Percentiles rank a stretch among this genome's conserved stretches.
Evolutionary conservation across 306 rosid genomes (phyloP).

Genomic region (Alnus glutinosa): DNA sequence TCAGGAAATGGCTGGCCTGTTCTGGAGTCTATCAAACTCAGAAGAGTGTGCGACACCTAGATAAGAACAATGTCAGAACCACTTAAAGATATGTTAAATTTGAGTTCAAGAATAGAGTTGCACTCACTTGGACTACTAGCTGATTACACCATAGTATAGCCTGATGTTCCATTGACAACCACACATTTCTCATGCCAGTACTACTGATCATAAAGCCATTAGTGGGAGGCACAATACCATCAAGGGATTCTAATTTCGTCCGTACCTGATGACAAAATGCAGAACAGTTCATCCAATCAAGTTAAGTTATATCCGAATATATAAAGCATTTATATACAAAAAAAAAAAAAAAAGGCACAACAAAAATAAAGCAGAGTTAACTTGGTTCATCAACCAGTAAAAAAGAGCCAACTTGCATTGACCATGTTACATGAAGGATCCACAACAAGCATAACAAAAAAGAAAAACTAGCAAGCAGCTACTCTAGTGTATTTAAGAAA

Average conservation of each 20-base stretch:
- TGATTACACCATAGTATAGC: slow-evolving; percentile 98
- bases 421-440: neutral
- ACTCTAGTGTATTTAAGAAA: neutral
- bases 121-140: slow-evolving; percentile 84
- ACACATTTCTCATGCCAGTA: slow-evolving; percentile 90
- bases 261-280: slow-evolving; percentile 57
- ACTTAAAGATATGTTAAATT: slow-evolving; percentile 22
- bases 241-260: slow-evolving; percentile 79
- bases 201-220: slow-evolving; percentile 98
- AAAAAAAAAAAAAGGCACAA: slow-evolving; percentile 1
- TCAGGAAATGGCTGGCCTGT: slow-evolving; percentile 76
- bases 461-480: neutral
- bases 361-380: slow-evolving; percentile 4
- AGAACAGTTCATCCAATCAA: slow-evolving; percentile 25
- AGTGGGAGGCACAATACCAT: slow-evolving; percentile 92
- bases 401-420: neutral
- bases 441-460: neutral
- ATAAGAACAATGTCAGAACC: slow-evolving; percentile 39
- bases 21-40: slow-evolving; percentile 76
- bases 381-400: neutral
- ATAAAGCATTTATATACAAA: slow-evolving; percentile 21
- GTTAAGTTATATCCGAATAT: slow-evolving; percentile 14
- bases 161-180: slow-evolving; percentile 99
- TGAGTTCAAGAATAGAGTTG: slow-evolving; percentile 20
- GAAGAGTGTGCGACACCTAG: slow-evolving; percentile 93